Evolutionary conservation across 768 basidiomycete genomes (phyloP), one percentile per base, ranked within the genome.

Genomic region (Sporobolomyces roseus): DNA sequence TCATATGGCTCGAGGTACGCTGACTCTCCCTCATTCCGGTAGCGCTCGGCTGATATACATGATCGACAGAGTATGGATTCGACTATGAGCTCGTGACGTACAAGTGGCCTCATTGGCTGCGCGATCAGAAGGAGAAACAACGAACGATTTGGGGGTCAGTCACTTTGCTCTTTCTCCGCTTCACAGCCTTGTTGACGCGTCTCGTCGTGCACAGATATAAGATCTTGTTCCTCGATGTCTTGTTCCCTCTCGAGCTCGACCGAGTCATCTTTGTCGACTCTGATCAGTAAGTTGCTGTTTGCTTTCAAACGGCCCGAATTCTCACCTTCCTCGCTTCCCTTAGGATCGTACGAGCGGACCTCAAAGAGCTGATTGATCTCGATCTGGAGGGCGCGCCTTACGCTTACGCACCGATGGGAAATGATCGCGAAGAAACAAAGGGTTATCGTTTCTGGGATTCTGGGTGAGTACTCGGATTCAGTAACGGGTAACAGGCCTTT

Each of bases 221-320:
- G 81, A 99, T 99, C 71, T 86, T 99, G 49, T 99, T 99, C 84
- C 85, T 99, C 21, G 96, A 99, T 75, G 93, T 98, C 21, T 84
- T 98, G 10, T 99, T 99, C 85, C 96, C 96, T 2, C 93, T 98
- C 88, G 91, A 94, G 79, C 85, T 99, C 65, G 93, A 97, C 81
- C 96, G 96, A 78, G 94, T 99, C 70, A 93, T 99, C 74, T 98
- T 99, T 77, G 94, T 99, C 56, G 96, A 98, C 76, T 94, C 94
- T 0, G 92, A 94, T 78, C 91, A 93, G 80, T 79, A 32, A 33
- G 77, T 63, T 35, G 0, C 25, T 38, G 48, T 2, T 27, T 9
- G n/a, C 21, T 30, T 55, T 33, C 14, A n/a, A n/a, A n/a, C 14
- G 3, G 19, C 23, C 45, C 12, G 7, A 21, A n/a, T 13, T 25